Conservation (phyloP, 768 basidiomycete genomes). For the Lepiota brunneoincarnata region DNA sequence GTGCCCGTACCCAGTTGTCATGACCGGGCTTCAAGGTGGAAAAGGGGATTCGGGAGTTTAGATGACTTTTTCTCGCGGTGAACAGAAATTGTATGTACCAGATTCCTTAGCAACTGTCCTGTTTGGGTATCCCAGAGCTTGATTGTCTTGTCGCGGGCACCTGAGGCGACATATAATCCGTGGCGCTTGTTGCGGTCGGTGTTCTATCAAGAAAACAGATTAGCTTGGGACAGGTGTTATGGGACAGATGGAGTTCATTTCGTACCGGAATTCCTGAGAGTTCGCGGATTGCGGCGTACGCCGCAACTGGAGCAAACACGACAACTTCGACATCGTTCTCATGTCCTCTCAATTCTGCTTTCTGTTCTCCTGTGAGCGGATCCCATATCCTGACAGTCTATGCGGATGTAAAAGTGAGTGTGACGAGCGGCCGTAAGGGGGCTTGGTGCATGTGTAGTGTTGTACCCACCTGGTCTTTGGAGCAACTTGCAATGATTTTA, state of each 20-base stretch:
- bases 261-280: conserved; percentile 69
- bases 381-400: conserved; percentile 83
- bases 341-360: conserved; percentile 83
- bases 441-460: background rate
- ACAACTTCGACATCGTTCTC: conserved; percentile 84
- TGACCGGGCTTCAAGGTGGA: conserved; percentile 55
- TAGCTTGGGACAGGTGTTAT: background rate
- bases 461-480: conserved; percentile 77
- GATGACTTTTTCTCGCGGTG: background rate
- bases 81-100: conserved; percentile 43
- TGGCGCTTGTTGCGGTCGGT: conserved; percentile 49
- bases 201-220: conserved; percentile 32
- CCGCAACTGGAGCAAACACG: conserved; percentile 74
- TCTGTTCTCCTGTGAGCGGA: conserved; percentile 67
- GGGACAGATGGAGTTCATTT: conserved; percentile 11
- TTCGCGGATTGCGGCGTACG: conserved; percentile 76
- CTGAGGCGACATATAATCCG: conserved; percentile 70
- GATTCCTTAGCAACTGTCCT: conserved; percentile 76
- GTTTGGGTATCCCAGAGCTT: conserved; percentile 86
- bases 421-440: conserved; percentile 21
- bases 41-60: conserved; percentile 8
- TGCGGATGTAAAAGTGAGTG: conserved; percentile 15
- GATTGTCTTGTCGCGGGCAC: conserved; percentile 89
- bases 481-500: conserved; percentile 72
- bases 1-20: conserved; percentile 87